Evolutionary conservation across 257 asterid genomes (phyloP), one percentile per base, ranked within the genome.

Genomic region (Ligustrum vulgare): DNA sequence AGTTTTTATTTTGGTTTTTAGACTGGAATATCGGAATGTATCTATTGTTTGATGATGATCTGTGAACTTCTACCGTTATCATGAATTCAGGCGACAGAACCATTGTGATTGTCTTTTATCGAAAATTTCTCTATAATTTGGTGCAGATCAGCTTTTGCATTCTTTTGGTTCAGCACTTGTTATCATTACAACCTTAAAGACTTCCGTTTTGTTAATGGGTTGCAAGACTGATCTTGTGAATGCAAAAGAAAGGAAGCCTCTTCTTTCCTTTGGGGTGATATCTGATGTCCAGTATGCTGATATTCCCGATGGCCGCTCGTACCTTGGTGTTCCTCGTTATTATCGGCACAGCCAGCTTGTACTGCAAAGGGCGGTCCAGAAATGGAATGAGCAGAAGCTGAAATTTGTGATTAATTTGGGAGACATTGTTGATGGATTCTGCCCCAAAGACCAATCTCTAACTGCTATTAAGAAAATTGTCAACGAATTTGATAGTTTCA

Each of bases 281-380:
- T 79, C 99, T 4, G 98, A 95, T 79, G 96, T 95, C 77, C 99
- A 95, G 69, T 95, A 89, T 54, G 98, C 99, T n/a, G 98, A 95
- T 71, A 95, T 95, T 80, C 92, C 96, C 0, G 91, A 95, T 65
- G 97, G 99, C 58, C 71, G 80, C 77, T 95, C 99, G 3, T 91
- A 92, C 84, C 92, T 80, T 60, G 98, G 97, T 31, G 96, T 93
- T 23, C 98, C 99, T 32, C 96, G 98, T 67, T 93, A 93, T 82
- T 95, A 93, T 81, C 79, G 93, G 74, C 93, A 93, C 81, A 93
- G 98, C 82, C 56, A 82, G 49, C 86, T 81, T 43, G 97, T 93
- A 45, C 47, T 95, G 76, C 96, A 87, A 76, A 84, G 97, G 83
- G 99, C 97, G 5, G 90, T 87, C 10, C 76, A 86, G 67, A 83